Percentiles rank a stretch among this genome's conserved stretches.
Conservation (phyloP, 2,329 filamentous ascomycete genomes). For the Parastagonospora avenae region DNA sequence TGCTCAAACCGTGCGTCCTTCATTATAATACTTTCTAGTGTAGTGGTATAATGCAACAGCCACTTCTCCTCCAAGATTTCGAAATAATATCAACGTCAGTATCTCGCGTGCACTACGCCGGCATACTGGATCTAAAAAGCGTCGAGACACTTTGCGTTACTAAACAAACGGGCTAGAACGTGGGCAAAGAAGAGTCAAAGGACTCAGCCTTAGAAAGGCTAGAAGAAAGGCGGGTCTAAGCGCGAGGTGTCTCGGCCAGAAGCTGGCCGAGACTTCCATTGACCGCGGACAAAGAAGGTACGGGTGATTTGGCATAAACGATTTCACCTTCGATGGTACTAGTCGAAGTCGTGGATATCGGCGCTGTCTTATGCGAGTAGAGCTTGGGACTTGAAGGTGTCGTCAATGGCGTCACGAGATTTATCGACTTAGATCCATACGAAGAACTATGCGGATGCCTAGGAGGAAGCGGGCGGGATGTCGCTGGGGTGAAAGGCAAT, state of each 20-base stretch:
- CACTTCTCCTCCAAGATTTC: neutral
- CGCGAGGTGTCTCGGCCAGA: constrained; percentile 35
- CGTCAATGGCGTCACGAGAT: constrained; percentile 52
- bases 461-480: constrained; percentile 45
- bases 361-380: constrained; percentile 42
- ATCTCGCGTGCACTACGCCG: constrained; percentile 4
- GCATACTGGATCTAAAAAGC: neutral
- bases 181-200: neutral
- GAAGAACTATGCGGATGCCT: constrained; percentile 47
- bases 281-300: constrained; percentile 38
- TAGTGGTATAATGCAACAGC: constrained; percentile 3
- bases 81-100: neutral
- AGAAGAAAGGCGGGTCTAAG: neutral
- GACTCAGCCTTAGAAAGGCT: neutral
- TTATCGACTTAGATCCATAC: constrained; percentile 49
- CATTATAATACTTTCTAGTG: neutral
- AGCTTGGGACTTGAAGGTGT: constrained; percentile 41
- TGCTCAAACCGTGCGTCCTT: neutral
- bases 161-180: neutral
- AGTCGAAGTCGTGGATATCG: constrained; percentile 39
- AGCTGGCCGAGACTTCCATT: constrained; percentile 46
- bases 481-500: constrained; percentile 47
- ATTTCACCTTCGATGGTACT: constrained; percentile 46
- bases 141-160: neutral
- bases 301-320: constrained; percentile 42